phyloP scores from a whole-genome alignment of 2,329 filamentous ascomycete species.

The Alternaria viburni region DNA sequence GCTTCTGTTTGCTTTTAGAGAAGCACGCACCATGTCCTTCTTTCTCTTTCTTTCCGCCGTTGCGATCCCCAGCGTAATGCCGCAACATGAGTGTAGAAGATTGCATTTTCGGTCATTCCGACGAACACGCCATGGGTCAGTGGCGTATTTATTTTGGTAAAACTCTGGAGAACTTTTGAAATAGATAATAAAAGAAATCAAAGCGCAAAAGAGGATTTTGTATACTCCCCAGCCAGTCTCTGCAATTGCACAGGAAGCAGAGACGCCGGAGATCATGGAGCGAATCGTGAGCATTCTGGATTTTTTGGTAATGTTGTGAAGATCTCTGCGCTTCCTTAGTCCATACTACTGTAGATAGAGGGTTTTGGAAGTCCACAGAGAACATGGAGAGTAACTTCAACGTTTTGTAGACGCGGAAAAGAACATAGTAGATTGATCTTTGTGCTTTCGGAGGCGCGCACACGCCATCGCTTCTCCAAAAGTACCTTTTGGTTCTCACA shows the following conservation, averaged over 20 bases:
- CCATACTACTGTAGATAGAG: accelerated
- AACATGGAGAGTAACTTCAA: background rate
- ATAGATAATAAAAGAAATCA: background rate
- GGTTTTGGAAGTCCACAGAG: background rate
- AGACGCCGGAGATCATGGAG: background rate
- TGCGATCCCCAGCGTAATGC: background rate
- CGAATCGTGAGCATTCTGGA: background rate
- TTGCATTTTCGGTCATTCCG: background rate
- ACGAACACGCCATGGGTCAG: background rate
- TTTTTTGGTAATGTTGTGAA: background rate
- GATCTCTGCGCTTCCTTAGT: background rate
- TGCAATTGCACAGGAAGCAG: background rate
- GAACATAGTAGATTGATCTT: too few species aligned
- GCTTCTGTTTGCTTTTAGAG: too few species aligned
- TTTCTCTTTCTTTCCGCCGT: background rate
- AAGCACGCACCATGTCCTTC: background rate
- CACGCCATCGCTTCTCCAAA: accelerated
- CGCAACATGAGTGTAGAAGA: accelerated
- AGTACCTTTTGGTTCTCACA: background rate
- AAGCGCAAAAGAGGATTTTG: background rate
- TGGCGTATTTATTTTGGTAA: too few species aligned
- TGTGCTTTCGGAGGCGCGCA: too few species aligned
- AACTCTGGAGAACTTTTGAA: background rate
- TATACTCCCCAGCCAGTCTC: background rate
- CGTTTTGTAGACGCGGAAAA: too few species aligned